Base-by-base conservation (phyloP, 1,284 basidiomycete genomes). In the Golubevia sp. region DNA sequence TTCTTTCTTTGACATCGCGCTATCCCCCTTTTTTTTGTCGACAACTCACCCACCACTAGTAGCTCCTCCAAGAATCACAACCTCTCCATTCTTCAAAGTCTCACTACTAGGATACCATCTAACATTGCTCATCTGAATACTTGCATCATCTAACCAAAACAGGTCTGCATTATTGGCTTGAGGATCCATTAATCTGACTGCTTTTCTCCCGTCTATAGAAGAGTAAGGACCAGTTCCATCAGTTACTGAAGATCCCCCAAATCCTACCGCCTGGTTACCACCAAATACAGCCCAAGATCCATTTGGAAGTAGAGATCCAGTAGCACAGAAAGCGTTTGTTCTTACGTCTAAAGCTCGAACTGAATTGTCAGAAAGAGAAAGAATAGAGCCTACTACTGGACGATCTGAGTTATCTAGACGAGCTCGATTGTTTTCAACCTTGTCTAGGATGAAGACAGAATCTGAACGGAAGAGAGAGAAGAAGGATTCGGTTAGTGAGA, bases 61-160 rank as follows among this genome's bases (percentile, higher is more conserved):
- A 50, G 77, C 71, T 51, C 80, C 80, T 5, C 79, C 79, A 58
- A 82, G 70, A 26, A 82, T 59, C 44, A 82, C 55, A 26, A 79
- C 71, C 27, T 70, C 74, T 8, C 80, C 80, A 44, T 81, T 77
- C 3, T 74, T 70, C 38, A 81, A 62, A n/a, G 65, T 67, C 66
- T 82, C 80, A 60, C 79, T 74, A 62, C 71, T 76, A 1, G 80
- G 78, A 51, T 82, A 82, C 80, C 80, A 82, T n/a, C 80, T 68
- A 13, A 61, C 20, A 11, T 71, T 70, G 38, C 66, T 62, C 61
- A 82, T 74, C 63, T 23, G 50, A 26, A 64, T 21, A 24, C 64
- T 64, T 48, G 67, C 66, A 20, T 69, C 53, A 62, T 82, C 77
- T 26, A 68, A 66, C 75, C 78, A 79, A 0, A 34, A 55, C n/a